Percentiles rank a stretch among this genome's conserved stretches.
These are phyloP conservation scores for Pythium diclinum DNA, from an alignment of 352 stramenopile genomes.

Conservation along the genomic window DNA sequence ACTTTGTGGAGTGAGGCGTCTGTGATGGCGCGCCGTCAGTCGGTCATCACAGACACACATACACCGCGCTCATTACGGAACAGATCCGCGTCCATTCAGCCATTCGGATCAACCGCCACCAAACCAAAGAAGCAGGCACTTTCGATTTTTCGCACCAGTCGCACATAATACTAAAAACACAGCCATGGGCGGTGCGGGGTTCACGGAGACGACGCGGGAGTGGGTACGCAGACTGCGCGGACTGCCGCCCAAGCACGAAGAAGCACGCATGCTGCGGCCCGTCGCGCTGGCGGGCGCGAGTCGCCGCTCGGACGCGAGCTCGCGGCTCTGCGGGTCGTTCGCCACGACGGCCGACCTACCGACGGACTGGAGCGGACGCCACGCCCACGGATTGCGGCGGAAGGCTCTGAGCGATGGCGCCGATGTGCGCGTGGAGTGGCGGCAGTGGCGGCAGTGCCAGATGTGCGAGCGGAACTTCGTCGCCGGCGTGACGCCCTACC, in stretches of 20 bases:
- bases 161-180: background rate
- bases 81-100: background rate
- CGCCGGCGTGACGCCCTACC: conserved; percentile 44
- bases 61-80: background rate
- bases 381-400: conserved; percentile 16
- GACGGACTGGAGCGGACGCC: conserved; percentile 14
- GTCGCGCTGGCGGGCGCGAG: conserved; percentile 70
- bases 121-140: background rate
- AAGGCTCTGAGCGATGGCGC: conserved; percentile 55
- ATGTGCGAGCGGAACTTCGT: conserved; percentile 67
- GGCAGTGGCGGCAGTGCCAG: conserved; percentile 50
- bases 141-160: conserved; percentile 5
- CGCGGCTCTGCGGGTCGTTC: conserved; percentile 63
- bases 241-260: conserved; percentile 50
- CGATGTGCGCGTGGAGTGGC: conserved; percentile 19
- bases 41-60: background rate
- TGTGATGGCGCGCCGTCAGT: conserved; percentile 5
- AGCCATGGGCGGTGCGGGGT: conserved; percentile 43
- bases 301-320: conserved; percentile 43
- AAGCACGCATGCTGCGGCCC: conserved; percentile 52
- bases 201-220: conserved; percentile 36
- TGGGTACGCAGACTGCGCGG: conserved; percentile 48
- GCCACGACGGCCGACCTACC: conserved; percentile 44
- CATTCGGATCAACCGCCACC: background rate
- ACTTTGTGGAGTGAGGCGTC: background rate